Evolutionary conservation across 139 green algal species (phyloP).

Genomic region (Closterium sp.): DNA sequence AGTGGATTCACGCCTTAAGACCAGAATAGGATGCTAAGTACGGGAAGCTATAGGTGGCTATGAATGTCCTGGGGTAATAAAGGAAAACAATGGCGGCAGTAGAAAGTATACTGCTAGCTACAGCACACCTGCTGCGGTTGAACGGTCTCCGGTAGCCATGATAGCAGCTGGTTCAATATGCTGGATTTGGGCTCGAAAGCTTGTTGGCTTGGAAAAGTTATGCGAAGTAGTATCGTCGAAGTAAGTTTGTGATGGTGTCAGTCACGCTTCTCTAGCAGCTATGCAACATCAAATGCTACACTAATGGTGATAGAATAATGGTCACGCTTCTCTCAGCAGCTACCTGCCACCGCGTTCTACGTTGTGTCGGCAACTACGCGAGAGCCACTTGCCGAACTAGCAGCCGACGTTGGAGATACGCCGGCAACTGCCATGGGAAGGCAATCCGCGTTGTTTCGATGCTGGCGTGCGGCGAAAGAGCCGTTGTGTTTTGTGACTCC

Average conservation of each 20-base stretch:
- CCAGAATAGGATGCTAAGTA: too few relatives aligned
- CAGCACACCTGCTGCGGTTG: background rate
- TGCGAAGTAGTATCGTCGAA: too few relatives aligned
- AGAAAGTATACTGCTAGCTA: too few relatives aligned
- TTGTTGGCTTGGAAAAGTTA: background rate
- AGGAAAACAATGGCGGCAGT: too few relatives aligned
- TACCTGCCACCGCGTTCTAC: background rate
- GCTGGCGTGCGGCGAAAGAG: background rate
- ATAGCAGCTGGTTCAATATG: background rate
- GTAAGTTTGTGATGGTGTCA: too few relatives aligned
- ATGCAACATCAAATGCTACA: too few relatives aligned
- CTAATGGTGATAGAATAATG: too few relatives aligned
- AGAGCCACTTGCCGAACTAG: background rate
- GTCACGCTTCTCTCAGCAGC: background rate
- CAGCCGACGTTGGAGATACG: background rate
- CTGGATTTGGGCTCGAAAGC: background rate
- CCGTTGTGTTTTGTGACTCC: background rate
- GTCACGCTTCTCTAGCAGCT: background rate
- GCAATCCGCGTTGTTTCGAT: background rate
- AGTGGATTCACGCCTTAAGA: too few relatives aligned
- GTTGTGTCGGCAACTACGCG: background rate
- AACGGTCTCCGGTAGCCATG: background rate
- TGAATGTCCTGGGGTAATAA: too few relatives aligned
- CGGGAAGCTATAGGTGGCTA: too few relatives aligned
- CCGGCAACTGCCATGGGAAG: background rate